These are phyloP conservation scores for Phanerochaete carnosa DNA, from an alignment of 768 basidiomycete species.

Conservation along the genomic window DNA sequence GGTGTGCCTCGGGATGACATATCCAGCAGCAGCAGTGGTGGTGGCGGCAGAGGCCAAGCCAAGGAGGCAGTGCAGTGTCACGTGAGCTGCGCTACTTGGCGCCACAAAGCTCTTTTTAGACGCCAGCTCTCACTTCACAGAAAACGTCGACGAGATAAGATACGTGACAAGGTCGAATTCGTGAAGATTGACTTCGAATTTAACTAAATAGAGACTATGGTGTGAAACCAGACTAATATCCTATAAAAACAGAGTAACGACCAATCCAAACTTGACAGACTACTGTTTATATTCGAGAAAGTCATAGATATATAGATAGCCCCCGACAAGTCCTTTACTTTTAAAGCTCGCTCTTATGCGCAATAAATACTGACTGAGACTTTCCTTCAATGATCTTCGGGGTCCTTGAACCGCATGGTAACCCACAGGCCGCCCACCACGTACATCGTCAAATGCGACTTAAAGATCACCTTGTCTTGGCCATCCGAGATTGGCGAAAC, in stretches of 20 bases:
- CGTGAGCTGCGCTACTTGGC: not conserved
- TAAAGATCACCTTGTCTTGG: constrained; percentile 32
- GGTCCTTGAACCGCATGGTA: constrained; percentile 29
- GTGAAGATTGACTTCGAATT: no score
- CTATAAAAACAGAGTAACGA: no score
- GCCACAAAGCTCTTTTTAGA: not conserved
- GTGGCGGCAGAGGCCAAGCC: not conserved
- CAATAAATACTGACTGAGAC: no score
- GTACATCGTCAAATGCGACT: constrained; percentile 36
- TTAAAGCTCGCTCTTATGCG: no score
- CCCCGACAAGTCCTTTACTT: no score
- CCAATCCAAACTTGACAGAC: no score
- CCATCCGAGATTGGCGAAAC: constrained; percentile 18
- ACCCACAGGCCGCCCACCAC: constrained; percentile 47
- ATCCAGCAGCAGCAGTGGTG: not conserved
- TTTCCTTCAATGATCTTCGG: not conserved
- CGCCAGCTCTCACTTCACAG: no score
- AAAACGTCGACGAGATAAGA: no score
- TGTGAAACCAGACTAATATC: no score
- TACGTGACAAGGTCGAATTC: no score
- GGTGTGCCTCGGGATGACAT: not conserved
- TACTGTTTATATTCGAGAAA: not conserved
- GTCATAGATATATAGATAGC: not conserved
- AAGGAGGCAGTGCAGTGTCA: not conserved
- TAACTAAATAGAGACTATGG: no score